Base-by-base conservation (phyloP, 225 moss, liverwort and hornwort genomes). In the Marchantia polymorpha region DNA sequence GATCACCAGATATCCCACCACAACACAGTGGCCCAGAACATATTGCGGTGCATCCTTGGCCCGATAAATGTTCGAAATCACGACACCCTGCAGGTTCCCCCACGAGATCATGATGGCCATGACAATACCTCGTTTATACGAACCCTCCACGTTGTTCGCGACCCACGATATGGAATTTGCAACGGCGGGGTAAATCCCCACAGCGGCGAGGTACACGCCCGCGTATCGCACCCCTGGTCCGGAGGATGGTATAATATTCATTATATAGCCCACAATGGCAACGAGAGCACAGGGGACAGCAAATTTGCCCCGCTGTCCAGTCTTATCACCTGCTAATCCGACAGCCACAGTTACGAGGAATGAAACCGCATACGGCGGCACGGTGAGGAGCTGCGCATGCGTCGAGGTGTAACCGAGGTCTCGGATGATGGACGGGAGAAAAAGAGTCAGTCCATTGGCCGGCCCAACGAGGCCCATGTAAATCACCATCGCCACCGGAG, bases 11-110 rank as follows among this genome's bases (percentile, higher is more conserved):
- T 50, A 49, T 3, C 10, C 71, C 49, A 71, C 0, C 50, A 71
- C 71, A 0, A 71, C n/a, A 2, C 50, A 10, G 51, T 71, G 71
- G 3, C 71, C 71, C 22, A 50, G 1, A 0, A 22, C 50, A n/a
- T 71, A 71, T 23, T 50, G 71, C 71, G 71, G 71, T 49, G 71
- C 71, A n/a, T 71, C 50, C 15, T 71, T n/a, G 4, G 49, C 49
- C 9, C 71, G 71, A 71, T 71, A 71, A n/a, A 71, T 50, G 71
- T 71, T 71, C n/a, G 71, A 71, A 50, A 50, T 71, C 10, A 71
- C 71, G n/a, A 23, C 50, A n/a, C 71, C 71, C 23, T 71, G 71
- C 50, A 71, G 7, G 23, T 71, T 71, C 10, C 71, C 71, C 71
- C 71, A 71, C 22, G 71, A 50, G 49, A 71, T 71, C 50, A 71